Evolutionary conservation across 495 filamentous ascomycete species (phyloP), one percentile per base, ranked within the genome.

Genomic region (Geoglossum glabrum): DNA sequence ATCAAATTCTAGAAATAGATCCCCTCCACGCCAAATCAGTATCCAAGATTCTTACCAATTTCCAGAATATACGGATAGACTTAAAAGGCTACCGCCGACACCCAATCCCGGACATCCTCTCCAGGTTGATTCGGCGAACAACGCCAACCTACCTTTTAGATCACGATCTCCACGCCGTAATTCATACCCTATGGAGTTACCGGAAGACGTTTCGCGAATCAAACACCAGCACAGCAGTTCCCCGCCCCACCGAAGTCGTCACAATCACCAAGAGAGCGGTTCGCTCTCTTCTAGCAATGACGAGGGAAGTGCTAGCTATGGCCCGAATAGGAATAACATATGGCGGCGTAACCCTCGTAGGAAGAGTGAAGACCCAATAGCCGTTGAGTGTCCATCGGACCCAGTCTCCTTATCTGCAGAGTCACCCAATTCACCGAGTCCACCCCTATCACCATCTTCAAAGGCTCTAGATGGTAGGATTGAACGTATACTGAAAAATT

Each of bases 401-500:
- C 8, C 69, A 69, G 13, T 65, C 71, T 51, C 67, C 62, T n/a
- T 68, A 11, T 31, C 25, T 25, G 11, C 40, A 15, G 56, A 40
- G 49, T 31, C 36, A 52, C 50, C 30, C 54, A 60, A 17, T 23
- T 61, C 64, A 31, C n/a, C n/a, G n/a, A n/a, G n/a, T n/a, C n/a
- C n/a, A n/a, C n/a, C n/a, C n/a, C n/a, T n/a, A n/a, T n/a, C n/a
- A n/a, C 51, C 57, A 1, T 19, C 56, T 17, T 57, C 43, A 21
- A 28, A 56, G 65, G 43, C 64, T 61, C 70, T 73, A 63, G 68
- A 76, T 46, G 70, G 75, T 55, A 65, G 75, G 58, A 66, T 86
- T 64, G 74, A 75, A 68, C 64, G 75, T 1, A 73, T 93, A 30
- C 67, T 95, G 63, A 85, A 85, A 60, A 81, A 83, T 54, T 71